phyloP scores from a whole-genome alignment of 164 flowering plant genomes.

The Piper longum region DNA sequence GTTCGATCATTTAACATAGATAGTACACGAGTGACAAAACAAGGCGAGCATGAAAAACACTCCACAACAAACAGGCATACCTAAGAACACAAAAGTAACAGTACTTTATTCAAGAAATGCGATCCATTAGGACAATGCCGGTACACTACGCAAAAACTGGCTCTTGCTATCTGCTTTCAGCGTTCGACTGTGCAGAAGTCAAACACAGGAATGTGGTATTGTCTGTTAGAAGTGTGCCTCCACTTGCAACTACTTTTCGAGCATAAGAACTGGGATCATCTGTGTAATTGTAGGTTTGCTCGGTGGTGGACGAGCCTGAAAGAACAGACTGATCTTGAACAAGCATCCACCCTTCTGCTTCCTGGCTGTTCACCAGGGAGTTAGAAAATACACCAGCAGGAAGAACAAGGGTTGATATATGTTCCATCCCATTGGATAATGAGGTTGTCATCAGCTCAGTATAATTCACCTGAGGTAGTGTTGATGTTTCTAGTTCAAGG shows the following conservation, averaged over 20 bases:
- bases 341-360: slow-evolving; percentile 51
- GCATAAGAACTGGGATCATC: slow-evolving; percentile 32
- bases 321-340: slow-evolving; percentile 57
- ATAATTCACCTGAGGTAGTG: slow-evolving; percentile 19
- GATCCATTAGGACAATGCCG: background rate
- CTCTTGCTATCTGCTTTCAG: background rate
- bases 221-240: slow-evolving; percentile 29
- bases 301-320: slow-evolving; percentile 38
- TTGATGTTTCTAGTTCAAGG: slow-evolving; percentile 22
- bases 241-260: slow-evolving; percentile 19
- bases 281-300: slow-evolving; percentile 27
- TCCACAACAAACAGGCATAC: no score
- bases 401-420: slow-evolving; percentile 9
- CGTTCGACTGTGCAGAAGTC: background rate
- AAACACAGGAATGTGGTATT: slow-evolving; percentile 17
- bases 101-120: no score
- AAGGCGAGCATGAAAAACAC: no score
- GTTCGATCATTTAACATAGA: no score
- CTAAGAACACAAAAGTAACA: no score
- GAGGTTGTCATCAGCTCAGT: slow-evolving; percentile 23
- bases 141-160: background rate
- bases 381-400: slow-evolving; percentile 5
- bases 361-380: slow-evolving; percentile 29
- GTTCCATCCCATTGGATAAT: slow-evolving; percentile 26
- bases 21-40: no score